Evolutionary conservation across 2,329 filamentous ascomycete genomes (phyloP).

Genomic region (Aphanoascus verrucosus): DNA sequence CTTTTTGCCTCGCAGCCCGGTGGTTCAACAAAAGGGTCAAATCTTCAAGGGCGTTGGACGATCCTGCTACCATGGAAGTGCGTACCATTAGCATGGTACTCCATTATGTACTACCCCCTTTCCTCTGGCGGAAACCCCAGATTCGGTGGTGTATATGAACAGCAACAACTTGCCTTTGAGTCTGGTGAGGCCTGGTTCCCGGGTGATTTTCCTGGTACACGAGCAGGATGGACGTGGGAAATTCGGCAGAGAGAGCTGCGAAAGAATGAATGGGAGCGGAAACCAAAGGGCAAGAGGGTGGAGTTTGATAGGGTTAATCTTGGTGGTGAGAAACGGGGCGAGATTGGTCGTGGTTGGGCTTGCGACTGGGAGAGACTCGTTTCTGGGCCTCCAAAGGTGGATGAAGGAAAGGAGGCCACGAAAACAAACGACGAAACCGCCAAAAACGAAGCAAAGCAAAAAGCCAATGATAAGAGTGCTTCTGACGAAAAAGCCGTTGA

Average conservation of each 20-base stretch:
- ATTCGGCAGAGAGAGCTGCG: slow-evolving; percentile 50
- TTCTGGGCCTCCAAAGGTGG: slow-evolving; percentile 20
- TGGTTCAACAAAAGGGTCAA: slow-evolving; percentile 29
- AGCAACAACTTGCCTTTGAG: slow-evolving; percentile 72
- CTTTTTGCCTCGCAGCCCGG: slow-evolving; percentile 50
- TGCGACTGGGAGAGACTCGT: slow-evolving; percentile 75
- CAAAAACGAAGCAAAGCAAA: neutral
- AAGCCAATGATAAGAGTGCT: neutral
- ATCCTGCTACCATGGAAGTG: slow-evolving; percentile 85
- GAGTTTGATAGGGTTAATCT: slow-evolving; percentile 66
- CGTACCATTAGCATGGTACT: slow-evolving; percentile 74
- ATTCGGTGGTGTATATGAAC: slow-evolving; percentile 72
- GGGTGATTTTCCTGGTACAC: slow-evolving; percentile 68
- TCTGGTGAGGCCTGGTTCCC: slow-evolving; percentile 72
- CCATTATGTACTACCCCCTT: slow-evolving; percentile 69
- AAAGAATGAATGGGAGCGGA: slow-evolving; percentile 58
- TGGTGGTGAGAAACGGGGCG: slow-evolving; percentile 63
- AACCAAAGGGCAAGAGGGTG: slow-evolving; percentile 69
- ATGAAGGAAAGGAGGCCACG: neutral
- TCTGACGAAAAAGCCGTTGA: neutral
- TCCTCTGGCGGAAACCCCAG: slow-evolving; percentile 68
- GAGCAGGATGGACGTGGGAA: slow-evolving; percentile 71
- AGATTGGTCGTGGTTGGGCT: slow-evolving; percentile 68
- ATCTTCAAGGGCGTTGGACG: slow-evolving; percentile 63
- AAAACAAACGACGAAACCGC: neutral